These are phyloP conservation scores for Russula compacta DNA, from an alignment of 768 basidiomycete species.

Conservation along the genomic window DNA sequence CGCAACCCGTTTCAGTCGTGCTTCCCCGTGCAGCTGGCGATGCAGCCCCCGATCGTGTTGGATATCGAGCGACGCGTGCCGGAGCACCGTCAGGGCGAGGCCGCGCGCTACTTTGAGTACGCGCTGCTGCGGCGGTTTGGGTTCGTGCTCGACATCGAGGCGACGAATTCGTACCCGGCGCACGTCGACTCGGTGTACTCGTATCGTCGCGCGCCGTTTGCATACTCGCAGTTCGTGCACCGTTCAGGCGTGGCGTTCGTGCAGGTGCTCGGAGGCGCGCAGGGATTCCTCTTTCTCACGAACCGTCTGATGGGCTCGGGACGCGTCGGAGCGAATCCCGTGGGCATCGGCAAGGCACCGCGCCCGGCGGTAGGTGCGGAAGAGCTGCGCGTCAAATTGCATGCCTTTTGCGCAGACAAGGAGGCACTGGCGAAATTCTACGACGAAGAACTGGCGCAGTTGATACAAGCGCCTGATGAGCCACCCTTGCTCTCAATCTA, in stretches of 20 bases:
- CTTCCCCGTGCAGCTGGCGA: conserved; percentile 68
- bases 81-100: conserved; percentile 44
- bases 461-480: conserved; percentile 17
- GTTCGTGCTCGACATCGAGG: conserved; percentile 81
- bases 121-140: conserved; percentile 66
- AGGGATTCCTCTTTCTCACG: conserved; percentile 83
- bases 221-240: conserved; percentile 88
- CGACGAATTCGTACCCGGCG: conserved; percentile 64
- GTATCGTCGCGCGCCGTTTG: conserved; percentile 71
- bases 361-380: conserved; percentile 28
- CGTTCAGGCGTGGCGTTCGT: conserved; percentile 84
- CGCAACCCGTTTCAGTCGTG: conserved; percentile 90
- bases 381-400: conserved; percentile 27
- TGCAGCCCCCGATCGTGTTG: conserved; percentile 63
- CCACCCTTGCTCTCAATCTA: conserved; percentile 18
- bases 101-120: conserved; percentile 72
- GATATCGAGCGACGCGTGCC: conserved; percentile 61
- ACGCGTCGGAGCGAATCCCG: conserved; percentile 38
- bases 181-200: conserved; percentile 82
- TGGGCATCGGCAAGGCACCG: conserved; percentile 17
- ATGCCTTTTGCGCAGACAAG: conserved; percentile 32
- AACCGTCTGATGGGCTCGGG: conserved; percentile 77
- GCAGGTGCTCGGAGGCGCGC: conserved; percentile 69
- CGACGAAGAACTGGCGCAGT: conserved; percentile 15
- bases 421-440: conserved; percentile 28